Percentiles rank a stretch among this genome's conserved stretches.
These are phyloP conservation scores for Fusarium sarcochroum DNA, from an alignment of 2,329 filamentous ascomycete genomes.

Conservation along the genomic window DNA sequence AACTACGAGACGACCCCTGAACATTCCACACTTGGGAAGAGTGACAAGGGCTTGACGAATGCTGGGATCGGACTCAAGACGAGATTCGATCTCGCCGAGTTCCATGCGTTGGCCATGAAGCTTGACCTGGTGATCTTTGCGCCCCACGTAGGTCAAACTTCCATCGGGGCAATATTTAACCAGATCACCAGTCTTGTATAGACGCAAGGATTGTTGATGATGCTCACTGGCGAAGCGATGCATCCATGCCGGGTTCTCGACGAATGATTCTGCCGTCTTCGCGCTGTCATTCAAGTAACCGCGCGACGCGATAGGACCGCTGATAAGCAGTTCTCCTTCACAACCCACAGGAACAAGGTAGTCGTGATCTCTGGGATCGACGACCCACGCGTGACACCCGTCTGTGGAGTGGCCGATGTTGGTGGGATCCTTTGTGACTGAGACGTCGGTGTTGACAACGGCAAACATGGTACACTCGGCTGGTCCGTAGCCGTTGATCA, in stretches of 20 bases:
- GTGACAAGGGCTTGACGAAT: slow-evolving; percentile 63
- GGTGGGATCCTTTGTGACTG: neutral
- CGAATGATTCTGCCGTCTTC: slow-evolving; percentile 4
- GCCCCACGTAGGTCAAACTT: slow-evolving; percentile 60
- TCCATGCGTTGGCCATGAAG: slow-evolving; percentile 66
- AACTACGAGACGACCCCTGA: slow-evolving; percentile 29
- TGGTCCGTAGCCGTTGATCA: slow-evolving; percentile 46
- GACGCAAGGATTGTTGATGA: neutral
- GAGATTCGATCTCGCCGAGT: slow-evolving; percentile 58
- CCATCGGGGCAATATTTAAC: slow-evolving; percentile 58
- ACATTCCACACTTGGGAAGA: slow-evolving; percentile 50
- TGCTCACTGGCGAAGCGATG: neutral
- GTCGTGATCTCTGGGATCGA: slow-evolving; percentile 37
- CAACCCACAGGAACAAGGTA: slow-evolving; percentile 31
- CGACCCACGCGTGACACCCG: slow-evolving; percentile 33
- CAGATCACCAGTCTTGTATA: slow-evolving; percentile 65
- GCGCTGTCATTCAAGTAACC: slow-evolving; percentile 21
- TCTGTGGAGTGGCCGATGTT: slow-evolving; percentile 24
- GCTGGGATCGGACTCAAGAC: slow-evolving; percentile 66
- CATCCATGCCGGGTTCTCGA: slow-evolving; percentile 22
- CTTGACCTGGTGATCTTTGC: slow-evolving; percentile 58
- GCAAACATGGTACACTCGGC: slow-evolving; percentile 39
- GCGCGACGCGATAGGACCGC: slow-evolving; percentile 31
- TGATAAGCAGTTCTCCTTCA: slow-evolving; percentile 40
- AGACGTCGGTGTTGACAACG: slow-evolving; percentile 15